phyloP scores from a whole-genome alignment of 1,284 basidiomycete genomes.

The Cryptococcus sp. region DNA sequence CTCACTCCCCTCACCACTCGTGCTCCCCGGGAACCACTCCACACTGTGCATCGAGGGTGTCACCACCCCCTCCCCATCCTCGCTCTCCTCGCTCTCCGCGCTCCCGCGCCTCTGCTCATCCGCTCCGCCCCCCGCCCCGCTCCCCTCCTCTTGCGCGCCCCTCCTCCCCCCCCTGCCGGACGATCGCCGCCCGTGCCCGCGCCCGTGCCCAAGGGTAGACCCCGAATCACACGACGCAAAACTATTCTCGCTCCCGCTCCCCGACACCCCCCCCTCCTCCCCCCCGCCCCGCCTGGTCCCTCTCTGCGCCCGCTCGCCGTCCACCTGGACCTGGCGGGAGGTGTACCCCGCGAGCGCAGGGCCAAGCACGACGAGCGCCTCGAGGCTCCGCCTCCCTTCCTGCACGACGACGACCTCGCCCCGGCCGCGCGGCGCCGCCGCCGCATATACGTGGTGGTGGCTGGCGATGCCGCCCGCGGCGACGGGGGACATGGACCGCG shows the following conservation, averaged over 20 bases:
- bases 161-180: no score
- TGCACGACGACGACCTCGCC: conserved; percentile 13
- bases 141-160: no score
- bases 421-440: conserved; percentile 7
- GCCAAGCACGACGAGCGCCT: conserved; percentile 14
- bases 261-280: neutral
- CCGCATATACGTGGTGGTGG: no score
- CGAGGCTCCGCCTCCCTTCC: conserved; percentile 11
- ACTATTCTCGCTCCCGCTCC: neutral
- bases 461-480: no score
- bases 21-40: neutral
- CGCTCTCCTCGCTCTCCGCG: neutral
- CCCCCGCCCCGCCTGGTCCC: no score
- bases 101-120: conserved; percentile 9
- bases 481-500: no score
- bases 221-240: conserved; percentile 1
- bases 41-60: neutral
- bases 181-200: no score
- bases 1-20: neutral
- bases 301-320: neutral
- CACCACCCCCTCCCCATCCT: conserved; percentile 1
- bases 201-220: neutral
- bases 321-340: neutral
- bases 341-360: neutral
- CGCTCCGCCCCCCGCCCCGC: neutral